Conservation (phyloP, 2,329 filamentous ascomycete species). For the Ophiobolus disseminans region DNA sequence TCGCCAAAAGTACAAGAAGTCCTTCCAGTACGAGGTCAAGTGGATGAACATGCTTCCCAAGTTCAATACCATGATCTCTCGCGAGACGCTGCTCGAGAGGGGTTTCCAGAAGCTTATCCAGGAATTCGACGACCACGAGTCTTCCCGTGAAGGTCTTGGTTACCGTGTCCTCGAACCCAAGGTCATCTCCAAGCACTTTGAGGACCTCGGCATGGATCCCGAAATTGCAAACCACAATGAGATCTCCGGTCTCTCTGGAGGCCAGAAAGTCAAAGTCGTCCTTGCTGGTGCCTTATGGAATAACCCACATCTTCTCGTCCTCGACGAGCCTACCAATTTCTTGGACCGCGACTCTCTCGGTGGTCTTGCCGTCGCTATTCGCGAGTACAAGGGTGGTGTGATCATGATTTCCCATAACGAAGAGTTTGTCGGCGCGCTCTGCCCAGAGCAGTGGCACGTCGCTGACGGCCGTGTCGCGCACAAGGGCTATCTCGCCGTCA, state of each 20-base stretch:
- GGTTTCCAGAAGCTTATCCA: slow-evolving; percentile 95
- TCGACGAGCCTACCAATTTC: slow-evolving; percentile 99
- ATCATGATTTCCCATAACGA: slow-evolving; percentile 99
- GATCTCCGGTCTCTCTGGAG: slow-evolving; percentile 93
- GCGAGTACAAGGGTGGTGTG: slow-evolving; percentile 97
- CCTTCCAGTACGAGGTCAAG: slow-evolving; percentile 98
- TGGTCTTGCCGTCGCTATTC: slow-evolving; percentile 95
- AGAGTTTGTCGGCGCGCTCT: slow-evolving; percentile 95
- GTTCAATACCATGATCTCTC: slow-evolving; percentile 89
- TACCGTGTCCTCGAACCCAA: slow-evolving; percentile 93
- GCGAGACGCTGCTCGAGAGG: slow-evolving; percentile 84
- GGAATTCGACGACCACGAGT: slow-evolving; percentile 98
- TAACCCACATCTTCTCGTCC: slow-evolving; percentile 94
- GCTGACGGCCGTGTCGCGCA: slow-evolving; percentile 85
- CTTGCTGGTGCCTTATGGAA: slow-evolving; percentile 98
- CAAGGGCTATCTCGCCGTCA: slow-evolving; percentile 77
- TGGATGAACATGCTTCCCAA: slow-evolving; percentile 90
- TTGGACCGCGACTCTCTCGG: slow-evolving; percentile 97
- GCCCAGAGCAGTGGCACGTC: slow-evolving; percentile 96
- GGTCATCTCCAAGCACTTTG: slow-evolving; percentile 96
- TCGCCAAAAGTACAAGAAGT: slow-evolving; percentile 99
- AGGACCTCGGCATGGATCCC: slow-evolving; percentile 92
- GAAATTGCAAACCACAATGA: slow-evolving; percentile 99
- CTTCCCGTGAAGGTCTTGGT: slow-evolving; percentile 96
- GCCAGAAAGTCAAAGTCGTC: slow-evolving; percentile 99